These are phyloP conservation scores for Isabelozyma gotoi DNA, from an alignment of 805 yeast genomes.

Conservation along the genomic window DNA sequence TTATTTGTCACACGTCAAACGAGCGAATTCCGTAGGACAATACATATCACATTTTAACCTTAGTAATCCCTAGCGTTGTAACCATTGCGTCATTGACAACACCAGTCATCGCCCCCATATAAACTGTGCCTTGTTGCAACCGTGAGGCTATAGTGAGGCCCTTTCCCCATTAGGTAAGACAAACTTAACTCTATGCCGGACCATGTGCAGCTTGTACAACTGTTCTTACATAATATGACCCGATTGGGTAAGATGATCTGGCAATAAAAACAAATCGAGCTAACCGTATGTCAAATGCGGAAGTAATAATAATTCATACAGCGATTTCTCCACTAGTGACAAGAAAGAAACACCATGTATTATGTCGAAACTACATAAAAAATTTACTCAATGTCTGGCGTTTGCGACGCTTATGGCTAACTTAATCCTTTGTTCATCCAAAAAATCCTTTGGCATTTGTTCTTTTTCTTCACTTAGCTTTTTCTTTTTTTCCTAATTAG, in stretches of 20 bases:
- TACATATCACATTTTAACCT: too few relatives aligned
- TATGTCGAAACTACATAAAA: background rate
- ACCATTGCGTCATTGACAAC: too few relatives aligned
- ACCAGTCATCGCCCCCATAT: too few relatives aligned
- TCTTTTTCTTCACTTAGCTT: too few relatives aligned
- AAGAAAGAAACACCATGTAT: too few relatives aligned
- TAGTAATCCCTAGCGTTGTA: background rate
- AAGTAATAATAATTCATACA: background rate
- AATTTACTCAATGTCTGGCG: background rate
- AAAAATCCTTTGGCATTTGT: background rate
- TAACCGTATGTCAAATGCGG: background rate
- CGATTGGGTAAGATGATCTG: background rate
- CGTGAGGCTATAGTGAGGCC: background rate
- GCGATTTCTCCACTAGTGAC: background rate
- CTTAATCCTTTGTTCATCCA: background rate
- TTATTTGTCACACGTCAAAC: too few relatives aligned
- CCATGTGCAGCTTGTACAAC: background rate
- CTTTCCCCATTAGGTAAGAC: background rate
- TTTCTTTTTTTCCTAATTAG: too few relatives aligned
- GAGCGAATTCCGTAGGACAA: too few relatives aligned
- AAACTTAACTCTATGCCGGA: background rate
- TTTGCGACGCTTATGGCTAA: background rate
- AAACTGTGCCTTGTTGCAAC: background rate
- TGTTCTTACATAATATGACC: too few relatives aligned
- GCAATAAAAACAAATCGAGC: background rate